Base-by-base conservation (phyloP, 768 basidiomycete genomes). In the Neoboletus subvelutipes region DNA sequence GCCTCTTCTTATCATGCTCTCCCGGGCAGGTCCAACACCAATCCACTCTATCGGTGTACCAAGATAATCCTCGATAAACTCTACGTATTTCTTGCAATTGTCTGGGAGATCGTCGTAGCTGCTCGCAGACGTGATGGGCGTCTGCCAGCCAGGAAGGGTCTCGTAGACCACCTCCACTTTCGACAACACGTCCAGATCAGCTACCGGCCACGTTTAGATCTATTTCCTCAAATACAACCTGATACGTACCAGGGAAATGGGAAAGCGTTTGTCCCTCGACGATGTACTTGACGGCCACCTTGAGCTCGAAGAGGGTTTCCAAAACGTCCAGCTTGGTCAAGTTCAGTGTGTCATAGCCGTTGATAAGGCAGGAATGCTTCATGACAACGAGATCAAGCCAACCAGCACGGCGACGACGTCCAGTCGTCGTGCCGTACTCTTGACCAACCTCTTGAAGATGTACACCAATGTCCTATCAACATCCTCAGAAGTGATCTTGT, bases 361-460 rank as follows among this genome's bases (percentile, higher is more conserved):
- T 99, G 81, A 99, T 92, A 59, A 92, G 75, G 68, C 79, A 85
- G 8, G 96, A 98, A 73, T 98, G 88, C 71, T 86, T 88, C 79
- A 99, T 82, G 41, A 98, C 93, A 54, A 98, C 92, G 15, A 98
- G 80, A 73, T 99, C 97, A 45, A 99, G 85, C 97, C 97, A 99
- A 13, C 97, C 97, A 73, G 94, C 93, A 52, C 97, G 88, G 56
- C 97, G 82, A 37, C 90, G 79, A 29, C 97, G 86, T 8, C 97
- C 97, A 1, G 97, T 99, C 1, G 94, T 97, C 26, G 84, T 86
- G 20, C 97, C 97, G 61, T 82, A 97, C 71, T 99, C 97, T 45
- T 80, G 81, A 6, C 97, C 97, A 9, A 98, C 87, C 73, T 95
- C 92, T 78, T 98, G 97, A 18, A 99, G 76, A 64, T 94, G 92